Base-by-base conservation (phyloP, 352 stramenopile genomes). In the Elongisporangium senticosum region DNA sequence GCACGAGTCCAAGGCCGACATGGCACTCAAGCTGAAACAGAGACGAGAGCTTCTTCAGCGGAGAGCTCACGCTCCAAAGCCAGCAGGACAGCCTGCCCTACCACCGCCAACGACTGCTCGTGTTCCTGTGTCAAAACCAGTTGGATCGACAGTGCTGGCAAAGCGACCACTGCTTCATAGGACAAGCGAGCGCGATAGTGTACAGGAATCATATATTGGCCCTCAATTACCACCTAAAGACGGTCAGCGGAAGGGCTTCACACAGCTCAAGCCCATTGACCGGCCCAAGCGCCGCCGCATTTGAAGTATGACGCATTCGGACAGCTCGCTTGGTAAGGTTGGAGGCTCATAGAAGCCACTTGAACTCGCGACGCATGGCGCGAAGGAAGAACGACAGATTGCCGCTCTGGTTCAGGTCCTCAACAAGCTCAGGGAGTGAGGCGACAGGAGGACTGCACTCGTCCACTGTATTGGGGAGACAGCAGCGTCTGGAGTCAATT, bases 311-410 rank as follows among this genome's bases (percentile, higher is more conserved):
- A 49, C 53, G 63, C 15, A 67, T 70, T 55, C 7, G 13, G 13
- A 7, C 28, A 39, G 6, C 13, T 39, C 6, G 1, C 8, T 37
- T 7, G 1, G 26, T 11, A 43, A 43, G 33, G 11, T 10, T 43
- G 33, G 33, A 43, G 2, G 13, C 13, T 43, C 13, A 81, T 56
- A 81, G 67, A n/a, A 87, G 58, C 61, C 79, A 69, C 63, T 89
- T 89, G 60, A 91, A 93, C 62, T 87, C 64, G 39, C 79, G 80
- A 1, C 84, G 82, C 82, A 94, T 94, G 37, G 77, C 76, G 47
- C 80, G 82, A 22, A 94, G 81, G 60, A 94, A 89, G 21, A 74
- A 68, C 43, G 84, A 81, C 51, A 94, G 75, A 63, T 94, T 79
- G 33, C 79, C 75, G 15, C 60, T 74, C 43, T 67, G 54, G 65